These are phyloP conservation scores for Aegilops sharonensis DNA, from an alignment of 176 grass and related monocot genomes.

Conservation along the genomic window DNA sequence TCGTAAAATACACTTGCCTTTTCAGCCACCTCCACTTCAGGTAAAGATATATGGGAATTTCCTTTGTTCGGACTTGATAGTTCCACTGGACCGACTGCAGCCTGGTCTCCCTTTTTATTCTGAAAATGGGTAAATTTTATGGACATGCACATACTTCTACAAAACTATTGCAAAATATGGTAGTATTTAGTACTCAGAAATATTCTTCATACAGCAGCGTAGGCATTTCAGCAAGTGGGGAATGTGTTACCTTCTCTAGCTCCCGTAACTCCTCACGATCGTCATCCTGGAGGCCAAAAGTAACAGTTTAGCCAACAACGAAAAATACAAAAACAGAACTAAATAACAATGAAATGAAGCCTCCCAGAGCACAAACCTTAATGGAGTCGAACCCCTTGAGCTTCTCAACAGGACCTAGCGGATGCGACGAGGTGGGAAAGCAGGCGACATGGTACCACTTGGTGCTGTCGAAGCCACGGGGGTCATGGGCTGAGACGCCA, in stretches of 20 bases:
- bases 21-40: constrained; percentile 40
- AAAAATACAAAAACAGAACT: not conserved
- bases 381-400: constrained; percentile 62
- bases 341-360: not conserved
- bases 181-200: not conserved
- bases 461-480: constrained; percentile 49
- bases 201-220: not conserved
- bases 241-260: constrained; percentile 45
- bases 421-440: constrained; percentile 48
- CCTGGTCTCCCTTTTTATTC: constrained; percentile 36
- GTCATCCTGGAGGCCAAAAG: constrained; percentile 38
- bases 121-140: constrained; percentile 32
- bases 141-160: not conserved
- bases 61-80: constrained; percentile 39
- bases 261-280: constrained; percentile 54
- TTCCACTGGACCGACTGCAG: constrained; percentile 15
- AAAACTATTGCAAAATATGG: not conserved
- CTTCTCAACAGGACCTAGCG: constrained; percentile 48
- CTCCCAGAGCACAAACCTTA: constrained; percentile 51
- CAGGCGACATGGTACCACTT: constrained; percentile 71
- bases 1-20: constrained; percentile 14
- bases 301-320: constrained; percentile 2
- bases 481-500: constrained; percentile 35
- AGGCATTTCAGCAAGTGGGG: not conserved
- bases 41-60: constrained; percentile 29